phyloP scores from a whole-genome alignment of 2,329 filamentous ascomycete genomes.

The Penicillium sp. region DNA sequence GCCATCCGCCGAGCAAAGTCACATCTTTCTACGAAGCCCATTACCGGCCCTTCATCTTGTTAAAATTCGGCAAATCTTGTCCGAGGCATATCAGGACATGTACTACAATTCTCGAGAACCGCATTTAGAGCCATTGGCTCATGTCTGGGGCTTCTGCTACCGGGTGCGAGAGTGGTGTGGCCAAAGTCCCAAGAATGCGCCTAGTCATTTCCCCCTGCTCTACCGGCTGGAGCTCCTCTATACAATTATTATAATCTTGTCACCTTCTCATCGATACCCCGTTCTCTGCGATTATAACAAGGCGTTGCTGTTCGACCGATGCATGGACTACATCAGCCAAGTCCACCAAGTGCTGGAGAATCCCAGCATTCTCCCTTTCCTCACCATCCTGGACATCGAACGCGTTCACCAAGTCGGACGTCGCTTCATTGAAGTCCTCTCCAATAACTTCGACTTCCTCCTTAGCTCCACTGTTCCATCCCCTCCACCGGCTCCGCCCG shows the following conservation, averaged over 20 bases:
- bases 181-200: conserved; percentile 61
- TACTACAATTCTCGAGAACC: conserved; percentile 69
- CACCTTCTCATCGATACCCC: conserved; percentile 68
- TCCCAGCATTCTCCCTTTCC: conserved; percentile 57
- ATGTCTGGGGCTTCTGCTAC: conserved; percentile 38
- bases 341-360: conserved; percentile 63
- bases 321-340: conserved; percentile 71
- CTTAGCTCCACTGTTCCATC: conserved; percentile 29
- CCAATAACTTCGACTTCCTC: conserved; percentile 47
- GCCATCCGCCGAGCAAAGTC: conserved; percentile 38
- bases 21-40: conserved; percentile 52
- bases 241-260: conserved; percentile 83
- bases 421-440: conserved; percentile 53
- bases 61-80: conserved; percentile 77
- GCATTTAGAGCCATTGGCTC: conserved; percentile 58
- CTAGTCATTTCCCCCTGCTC: conserved; percentile 62
- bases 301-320: conserved; percentile 77
- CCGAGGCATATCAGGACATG: conserved; percentile 80
- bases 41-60: conserved; percentile 73
- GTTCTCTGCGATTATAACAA: conserved; percentile 68
- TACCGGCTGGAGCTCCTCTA: conserved; percentile 87
- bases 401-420: conserved; percentile 66
- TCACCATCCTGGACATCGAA: conserved; percentile 83
- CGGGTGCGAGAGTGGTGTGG: conserved; percentile 74
- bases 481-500: conserved; percentile 26